Evolutionary conservation across 75 land plant species (phyloP).

Genomic region (Cunninghamia lanceolata): DNA sequence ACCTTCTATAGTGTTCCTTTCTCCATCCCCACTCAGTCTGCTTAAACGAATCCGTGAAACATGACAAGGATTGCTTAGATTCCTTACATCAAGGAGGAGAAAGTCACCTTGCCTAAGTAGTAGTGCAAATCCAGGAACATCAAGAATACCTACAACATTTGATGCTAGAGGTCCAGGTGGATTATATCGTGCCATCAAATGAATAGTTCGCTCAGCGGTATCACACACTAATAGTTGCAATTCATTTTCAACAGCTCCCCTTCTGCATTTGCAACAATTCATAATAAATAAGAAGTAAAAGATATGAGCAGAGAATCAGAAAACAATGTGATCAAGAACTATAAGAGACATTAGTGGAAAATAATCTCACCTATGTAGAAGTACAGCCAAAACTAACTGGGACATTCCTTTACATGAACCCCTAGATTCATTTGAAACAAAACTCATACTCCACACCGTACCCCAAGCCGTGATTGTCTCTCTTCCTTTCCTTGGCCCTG

Average conservation of each 20-base stretch:
- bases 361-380: constrained; percentile 66
- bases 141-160: constrained; percentile 65
- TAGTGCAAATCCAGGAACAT: constrained; percentile 68
- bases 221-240: constrained; percentile 65
- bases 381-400: constrained; percentile 58
- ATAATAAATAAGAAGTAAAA: neutral
- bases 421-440: constrained; percentile 45
- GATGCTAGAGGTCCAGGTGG: constrained; percentile 62
- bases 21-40: constrained; percentile 24
- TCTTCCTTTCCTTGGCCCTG: constrained; percentile 11
- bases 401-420: constrained; percentile 27
- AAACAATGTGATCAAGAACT: neutral
- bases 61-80: constrained; percentile 29
- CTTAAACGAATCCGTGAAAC: constrained; percentile 35
- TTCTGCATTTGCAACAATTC: constrained; percentile 37
- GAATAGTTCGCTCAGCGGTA: constrained; percentile 33
- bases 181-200: constrained; percentile 40
- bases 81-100: constrained; percentile 70
- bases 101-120: constrained; percentile 71
- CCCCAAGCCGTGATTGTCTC: constrained; percentile 43
- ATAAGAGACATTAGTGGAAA: constrained; percentile 10
- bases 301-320: neutral
- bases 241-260: constrained; percentile 63
- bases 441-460: constrained; percentile 98
- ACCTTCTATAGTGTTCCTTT: constrained; percentile 33